Evolutionary conservation across 768 basidiomycete species (phyloP), one percentile per base, ranked within the genome.

Genomic region (Mycena sanguinolenta): DNA sequence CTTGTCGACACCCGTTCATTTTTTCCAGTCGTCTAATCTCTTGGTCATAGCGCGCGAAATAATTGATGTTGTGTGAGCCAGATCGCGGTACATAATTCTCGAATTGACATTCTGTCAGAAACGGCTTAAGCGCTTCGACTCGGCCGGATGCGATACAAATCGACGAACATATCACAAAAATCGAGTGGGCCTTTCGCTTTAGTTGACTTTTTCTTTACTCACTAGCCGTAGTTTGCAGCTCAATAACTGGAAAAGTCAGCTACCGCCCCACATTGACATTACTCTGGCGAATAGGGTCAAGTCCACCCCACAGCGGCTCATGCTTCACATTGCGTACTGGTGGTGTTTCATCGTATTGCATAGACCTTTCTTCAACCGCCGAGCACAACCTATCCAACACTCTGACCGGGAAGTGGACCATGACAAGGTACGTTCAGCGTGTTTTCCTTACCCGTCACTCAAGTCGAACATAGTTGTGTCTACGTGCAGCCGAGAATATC

Each of bases 321-420:
- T 79, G 75, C 74, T 85, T 54, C 81, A 84, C 63, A 69, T 77
- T 55, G 67, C 75, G 38, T 82, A 81, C 63, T 79, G 80, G 75
- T 84, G 81, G 78, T 69, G 78, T 32, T 74, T 78, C 36, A 82
- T 84, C 30, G 75, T 83, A 14, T 79, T 85, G 0, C 81, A 84
- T 59, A 79, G 82, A 14, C 83, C 83, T 2, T 74, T 74, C 46
- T 70, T 74, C 63, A 64, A 44, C 57, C 71, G 65, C 4, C 61
- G 63, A 5, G 27, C 65, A 4, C 57, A 68, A 9, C 50, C 67
- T 9, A 38, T 49, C 16, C 58, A 54, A 46, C 16, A 28, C 25
- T 30, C 52, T 23, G 67, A 74, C 17, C 21, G 55, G 13, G 53
- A 69, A 8, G 39, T 74, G 28, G 70, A 74, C 36, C 73, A 74